Conservation (phyloP, 2,329 filamentous ascomycete species). For the Hypoxylon sp. region DNA sequence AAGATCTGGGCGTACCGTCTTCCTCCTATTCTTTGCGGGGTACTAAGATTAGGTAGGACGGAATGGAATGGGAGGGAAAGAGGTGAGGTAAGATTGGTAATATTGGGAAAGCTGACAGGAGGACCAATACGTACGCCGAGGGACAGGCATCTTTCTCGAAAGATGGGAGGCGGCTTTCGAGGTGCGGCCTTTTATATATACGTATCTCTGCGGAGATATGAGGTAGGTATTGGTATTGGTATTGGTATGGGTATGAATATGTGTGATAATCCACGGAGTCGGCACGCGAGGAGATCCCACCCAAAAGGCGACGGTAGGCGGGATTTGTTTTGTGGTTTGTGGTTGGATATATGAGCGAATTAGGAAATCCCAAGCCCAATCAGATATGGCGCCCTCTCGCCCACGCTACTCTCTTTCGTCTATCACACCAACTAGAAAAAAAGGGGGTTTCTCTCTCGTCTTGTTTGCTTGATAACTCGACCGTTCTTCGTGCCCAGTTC, state of each 20-base stretch:
- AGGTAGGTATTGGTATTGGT: slow-evolving; percentile 2
- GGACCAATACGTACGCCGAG: slow-evolving; percentile 34
- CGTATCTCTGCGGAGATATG: neutral
- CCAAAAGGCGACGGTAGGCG: slow-evolving; percentile 14
- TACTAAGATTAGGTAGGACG: slow-evolving; percentile 9
- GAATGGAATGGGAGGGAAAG: neutral
- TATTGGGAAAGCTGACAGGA: no score
- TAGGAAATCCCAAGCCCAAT: slow-evolving; percentile 39
- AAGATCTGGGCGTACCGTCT: slow-evolving; percentile 25
- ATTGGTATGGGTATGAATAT: no score
- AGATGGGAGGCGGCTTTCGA: slow-evolving; percentile 5
- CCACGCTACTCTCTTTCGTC: slow-evolving; percentile 18
- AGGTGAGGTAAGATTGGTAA: neutral
- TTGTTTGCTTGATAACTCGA: slow-evolving; percentile 11
- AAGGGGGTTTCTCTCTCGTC: slow-evolving; percentile 10
- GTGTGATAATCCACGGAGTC: slow-evolving; percentile 14
- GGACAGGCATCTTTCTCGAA: slow-evolving; percentile 31
- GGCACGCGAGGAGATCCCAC: slow-evolving; percentile 22
- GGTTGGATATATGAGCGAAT: slow-evolving; percentile 36
- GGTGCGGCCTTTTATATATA: slow-evolving; percentile 28
- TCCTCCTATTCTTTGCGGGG: slow-evolving; percentile 31
- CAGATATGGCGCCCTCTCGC: slow-evolving; percentile 29
- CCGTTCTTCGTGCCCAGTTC: slow-evolving; percentile 11
- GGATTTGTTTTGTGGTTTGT: no score
- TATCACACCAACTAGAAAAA: slow-evolving; percentile 13